Evolutionary conservation across 2,329 filamentous ascomycete species (phyloP), one percentile per base, ranked within the genome.

Genomic region (Xylaria sp.): DNA sequence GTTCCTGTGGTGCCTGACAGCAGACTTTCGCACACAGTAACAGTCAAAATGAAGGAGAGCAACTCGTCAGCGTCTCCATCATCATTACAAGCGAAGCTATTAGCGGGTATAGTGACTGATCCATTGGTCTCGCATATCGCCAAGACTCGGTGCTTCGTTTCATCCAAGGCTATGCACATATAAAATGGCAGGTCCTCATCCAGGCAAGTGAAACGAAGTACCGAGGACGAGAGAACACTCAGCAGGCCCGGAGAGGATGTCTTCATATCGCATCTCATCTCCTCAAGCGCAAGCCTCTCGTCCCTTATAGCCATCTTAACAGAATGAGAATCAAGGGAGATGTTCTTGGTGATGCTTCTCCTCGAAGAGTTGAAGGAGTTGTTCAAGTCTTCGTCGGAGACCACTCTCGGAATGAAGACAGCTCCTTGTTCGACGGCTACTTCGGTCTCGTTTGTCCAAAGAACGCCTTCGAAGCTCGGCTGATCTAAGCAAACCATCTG

Each of bases 361-460:
- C 48, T 28, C 1, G 33, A 46, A 28, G 54, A 65, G 43, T 65
- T 54, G 12, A 52, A 25, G 2, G 18, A 31, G 12, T 31, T 15
- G 15, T 58, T 51, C 10, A 51, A 5, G n/a, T 13, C 5, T 8
- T 25, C 28, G 31, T 59, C 20, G 1, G 55, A 20, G 2, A 39
- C 4, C 2, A 65, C 31, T 33, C 62, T 58, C 8, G 62, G 62
- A 9, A 65, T 65, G 12, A 25, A 25, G 41, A 33, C 12, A 31
- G 5, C 15, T 5, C 55, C 62, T 25, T 58, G n/a, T 8, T 33
- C 23, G n/a, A 65, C 43, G 7, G 36, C 33, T 6, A 66, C 33
- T 23, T 66, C 63, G 6, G 56, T 54, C 39, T 66, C 63, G 3
- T 55, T 61, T 0, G 20, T 1, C 63, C 63, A 66, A 9, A 66